These are phyloP conservation scores for Sarcomyxa edulis DNA, from an alignment of 768 basidiomycete genomes.

Conservation along the genomic window DNA sequence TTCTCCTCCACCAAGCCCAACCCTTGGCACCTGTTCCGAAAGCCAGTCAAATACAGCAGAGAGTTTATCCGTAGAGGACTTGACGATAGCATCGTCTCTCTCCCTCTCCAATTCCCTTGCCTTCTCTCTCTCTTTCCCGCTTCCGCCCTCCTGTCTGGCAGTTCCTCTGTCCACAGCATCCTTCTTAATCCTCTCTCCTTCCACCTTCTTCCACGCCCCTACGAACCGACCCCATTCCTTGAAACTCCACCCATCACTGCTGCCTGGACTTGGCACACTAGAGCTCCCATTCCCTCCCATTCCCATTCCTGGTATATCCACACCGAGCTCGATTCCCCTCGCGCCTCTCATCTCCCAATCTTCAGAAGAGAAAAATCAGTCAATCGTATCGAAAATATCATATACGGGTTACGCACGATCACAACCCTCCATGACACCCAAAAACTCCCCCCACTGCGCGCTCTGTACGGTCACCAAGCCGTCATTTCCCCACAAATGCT, in stretches of 20 bases:
- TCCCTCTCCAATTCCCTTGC: constrained; percentile 21
- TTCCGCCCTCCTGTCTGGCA: constrained; percentile 5
- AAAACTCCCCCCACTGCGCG: constrained; percentile 93
- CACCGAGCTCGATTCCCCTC: constrained; percentile 64
- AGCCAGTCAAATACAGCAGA: constrained; percentile 80
- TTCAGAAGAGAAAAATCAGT: constrained; percentile 13
- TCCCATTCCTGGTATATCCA: constrained; percentile 50
- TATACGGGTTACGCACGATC: constrained; percentile 51
- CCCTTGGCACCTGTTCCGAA: constrained; percentile 58
- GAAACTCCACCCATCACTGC: constrained; percentile 37
- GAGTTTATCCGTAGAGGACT: constrained; percentile 64
- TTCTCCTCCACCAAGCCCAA: constrained; percentile 9
- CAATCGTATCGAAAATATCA: background rate
- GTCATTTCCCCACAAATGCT: constrained; percentile 63
- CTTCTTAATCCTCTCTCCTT: constrained; percentile 14
- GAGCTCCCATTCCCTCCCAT: constrained; percentile 34
- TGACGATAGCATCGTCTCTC: constrained; percentile 50
- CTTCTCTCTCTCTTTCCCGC: constrained; percentile 10
- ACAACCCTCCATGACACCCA: constrained; percentile 83
- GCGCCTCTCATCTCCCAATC: constrained; percentile 95
- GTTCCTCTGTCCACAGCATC: too few species aligned
- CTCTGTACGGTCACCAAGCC: constrained; percentile 82
- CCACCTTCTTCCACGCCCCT: constrained; percentile 54
- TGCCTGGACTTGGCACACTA: too few species aligned
- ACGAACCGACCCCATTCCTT: constrained; percentile 64